These are phyloP conservation scores for Escovopsis sp. DNA, from an alignment of 2,329 filamentous ascomycete genomes.

Conservation along the genomic window DNA sequence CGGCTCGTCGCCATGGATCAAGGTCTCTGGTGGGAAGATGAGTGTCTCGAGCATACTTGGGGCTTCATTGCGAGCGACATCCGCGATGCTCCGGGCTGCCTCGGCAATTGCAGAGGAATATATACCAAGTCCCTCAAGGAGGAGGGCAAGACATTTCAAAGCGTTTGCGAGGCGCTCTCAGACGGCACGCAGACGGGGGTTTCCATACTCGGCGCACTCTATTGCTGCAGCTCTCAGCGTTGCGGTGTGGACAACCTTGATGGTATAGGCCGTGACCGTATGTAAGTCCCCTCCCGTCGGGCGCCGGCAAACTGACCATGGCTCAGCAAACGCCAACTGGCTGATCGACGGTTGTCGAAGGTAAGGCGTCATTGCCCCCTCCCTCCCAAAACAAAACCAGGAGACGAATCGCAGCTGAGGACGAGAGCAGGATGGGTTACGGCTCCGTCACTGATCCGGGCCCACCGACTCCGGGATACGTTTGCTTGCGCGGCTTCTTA, in stretches of 20 bases:
- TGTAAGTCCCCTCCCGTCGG: conserved; percentile 5
- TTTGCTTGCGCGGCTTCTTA: not conserved
- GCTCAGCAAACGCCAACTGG: conserved; percentile 33
- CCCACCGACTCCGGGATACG: not conserved
- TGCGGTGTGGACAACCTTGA: conserved; percentile 31
- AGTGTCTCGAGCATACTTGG: conserved; percentile 15
- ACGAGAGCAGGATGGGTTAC: conserved; percentile 12
- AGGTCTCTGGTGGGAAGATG: not conserved
- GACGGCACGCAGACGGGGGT: conserved; percentile 12
- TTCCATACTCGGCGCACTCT: conserved; percentile 28
- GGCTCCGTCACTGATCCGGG: conserved; percentile 13
- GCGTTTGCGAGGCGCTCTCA: conserved; percentile 19
- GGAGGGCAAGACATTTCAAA: conserved; percentile 15
- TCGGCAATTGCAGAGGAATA: conserved; percentile 18
- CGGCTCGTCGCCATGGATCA: not conserved
- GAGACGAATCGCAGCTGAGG: conserved; percentile 4
- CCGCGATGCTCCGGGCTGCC: conserved; percentile 19
- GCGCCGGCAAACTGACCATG: conserved; percentile 5
- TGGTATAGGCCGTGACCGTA: conserved; percentile 28
- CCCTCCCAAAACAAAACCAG: no score
- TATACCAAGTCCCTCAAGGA: conserved; percentile 17
- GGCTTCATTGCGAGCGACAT: conserved; percentile 15
- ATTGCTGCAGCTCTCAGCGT: conserved; percentile 35
- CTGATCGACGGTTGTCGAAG: conserved; percentile 36
- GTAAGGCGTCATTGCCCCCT: conserved; percentile 19